phyloP scores from a whole-genome alignment of 2,329 filamentous ascomycete genomes.

The Hypoxylon sp. region DNA sequence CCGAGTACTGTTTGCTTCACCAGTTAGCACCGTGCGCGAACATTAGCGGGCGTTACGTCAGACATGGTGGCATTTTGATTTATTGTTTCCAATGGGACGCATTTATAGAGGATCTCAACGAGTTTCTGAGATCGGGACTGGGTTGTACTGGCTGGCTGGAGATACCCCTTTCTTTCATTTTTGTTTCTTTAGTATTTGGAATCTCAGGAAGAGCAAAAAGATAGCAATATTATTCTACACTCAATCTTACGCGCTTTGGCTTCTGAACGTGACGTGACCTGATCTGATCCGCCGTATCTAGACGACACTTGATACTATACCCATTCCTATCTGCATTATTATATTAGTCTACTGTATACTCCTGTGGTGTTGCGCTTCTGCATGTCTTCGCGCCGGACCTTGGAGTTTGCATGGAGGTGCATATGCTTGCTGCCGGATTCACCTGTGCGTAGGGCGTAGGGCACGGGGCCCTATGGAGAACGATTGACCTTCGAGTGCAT shows the following conservation, averaged over 20 bases:
- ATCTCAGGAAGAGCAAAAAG: conserved; percentile 43
- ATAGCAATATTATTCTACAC: conserved; percentile 30
- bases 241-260: not conserved
- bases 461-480: conserved; percentile 19
- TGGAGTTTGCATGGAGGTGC: conserved; percentile 29
- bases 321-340: not conserved
- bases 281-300: not conserved
- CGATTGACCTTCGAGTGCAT: conserved; percentile 8
- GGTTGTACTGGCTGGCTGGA: conserved; percentile 47
- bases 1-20: conserved; percentile 37
- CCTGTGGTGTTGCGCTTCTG: not conserved
- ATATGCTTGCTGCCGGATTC: conserved; percentile 29
- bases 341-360: not conserved
- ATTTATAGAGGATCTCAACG: conserved; percentile 42
- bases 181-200: conserved; percentile 35
- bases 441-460: conserved; percentile 22
- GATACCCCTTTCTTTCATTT: conserved; percentile 43
- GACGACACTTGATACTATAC: not conserved
- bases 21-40: conserved; percentile 35
- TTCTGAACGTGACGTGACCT: conserved; percentile 17
- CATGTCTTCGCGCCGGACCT: conserved; percentile 11
- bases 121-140: conserved; percentile 34
- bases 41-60: conserved; percentile 42
- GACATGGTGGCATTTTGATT: conserved; percentile 38
- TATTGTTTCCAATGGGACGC: conserved; percentile 30